Evolutionary conservation across 176 grass and related monocot species (phyloP), one percentile per base, ranked within the genome.

Genomic region (Oryza longistaminata): DNA sequence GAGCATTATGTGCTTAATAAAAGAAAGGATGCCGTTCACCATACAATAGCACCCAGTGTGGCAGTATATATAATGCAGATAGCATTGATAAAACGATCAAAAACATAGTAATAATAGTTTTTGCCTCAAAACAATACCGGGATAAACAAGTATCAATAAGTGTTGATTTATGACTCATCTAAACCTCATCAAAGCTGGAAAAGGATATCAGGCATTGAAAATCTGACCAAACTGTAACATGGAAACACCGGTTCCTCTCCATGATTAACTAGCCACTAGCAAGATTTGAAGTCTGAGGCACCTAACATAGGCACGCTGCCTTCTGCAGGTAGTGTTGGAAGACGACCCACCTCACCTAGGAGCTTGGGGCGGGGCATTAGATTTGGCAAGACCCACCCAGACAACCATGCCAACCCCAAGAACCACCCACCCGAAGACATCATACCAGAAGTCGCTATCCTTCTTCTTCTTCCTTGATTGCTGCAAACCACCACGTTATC

Each of bases 371-470:
- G 80, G 75, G 19, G 42, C 13, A 40, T 82, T 37, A 67, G 70
- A 69, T 86, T 89, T 97, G 19, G 89, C 78, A 75, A 94, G 74
- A 42, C 70, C 79, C 27, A 94, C 19, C 91, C 84, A 94, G 48
- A 34, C 85, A 73, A 60, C 68, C 42, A 93, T 81, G 60, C 94
- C 87, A 50, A 48, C 34, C 9, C 69, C 81, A 60, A 97, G 91
- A 73, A 97, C 90, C 48, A 88, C 91, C 94, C 94, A 97, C 17
- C 94, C 91, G 74, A 76, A 66, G 11, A 92, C 40, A 79, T 93
- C 91, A 53, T 93, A 97, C 81, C 87, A 89, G 35, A 97, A 80
- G 34, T 95, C 93, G 43, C 29, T 92, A 58, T 81, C 70, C 92
- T 85, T 86, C 44, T 92, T 86, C 44, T 92, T 90, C 79, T 81